A percentile compares a stretch with the other conserved stretches of the same genome.
Evolutionary conservation across 257 asterid genomes (phyloP).

Genomic region (Nyctanthes arbortristis): DNA sequence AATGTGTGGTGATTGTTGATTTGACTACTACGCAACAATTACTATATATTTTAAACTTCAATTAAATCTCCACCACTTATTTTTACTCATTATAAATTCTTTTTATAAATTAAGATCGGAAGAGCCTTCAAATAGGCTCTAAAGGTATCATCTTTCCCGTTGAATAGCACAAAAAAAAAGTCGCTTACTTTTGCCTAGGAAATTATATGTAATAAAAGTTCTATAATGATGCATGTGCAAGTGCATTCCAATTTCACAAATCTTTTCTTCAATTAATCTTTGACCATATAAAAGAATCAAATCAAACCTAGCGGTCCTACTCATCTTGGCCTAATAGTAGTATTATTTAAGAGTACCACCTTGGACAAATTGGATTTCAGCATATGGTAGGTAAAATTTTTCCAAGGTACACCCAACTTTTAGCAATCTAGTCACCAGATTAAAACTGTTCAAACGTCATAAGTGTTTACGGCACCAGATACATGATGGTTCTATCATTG

Average conservation of each 20-base stretch:
- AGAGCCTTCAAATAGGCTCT: too few species aligned
- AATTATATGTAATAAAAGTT: too few species aligned
- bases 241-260: not conserved
- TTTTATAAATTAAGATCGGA: too few species aligned
- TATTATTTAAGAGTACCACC: constrained; percentile 8
- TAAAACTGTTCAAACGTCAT: too few species aligned
- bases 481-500: too few species aligned
- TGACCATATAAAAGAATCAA: not conserved
- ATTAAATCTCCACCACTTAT: too few species aligned
- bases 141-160: not conserved
- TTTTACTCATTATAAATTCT: too few species aligned
- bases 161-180: not conserved
- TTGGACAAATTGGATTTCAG: constrained; percentile 30
- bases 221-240: not conserved
- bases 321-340: not conserved
- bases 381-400: constrained; percentile 5
- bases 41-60: too few species aligned
- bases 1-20: too few species aligned
- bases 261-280: constrained; percentile 6
- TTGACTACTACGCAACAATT: too few species aligned
- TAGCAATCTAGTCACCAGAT: too few species aligned
- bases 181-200: not conserved
- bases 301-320: constrained; percentile 17
- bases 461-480: too few species aligned
- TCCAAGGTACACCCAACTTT: not conserved